These are phyloP conservation scores for Kondoa subrosea DNA, from an alignment of 768 basidiomycete species.

Conservation along the genomic window DNA sequence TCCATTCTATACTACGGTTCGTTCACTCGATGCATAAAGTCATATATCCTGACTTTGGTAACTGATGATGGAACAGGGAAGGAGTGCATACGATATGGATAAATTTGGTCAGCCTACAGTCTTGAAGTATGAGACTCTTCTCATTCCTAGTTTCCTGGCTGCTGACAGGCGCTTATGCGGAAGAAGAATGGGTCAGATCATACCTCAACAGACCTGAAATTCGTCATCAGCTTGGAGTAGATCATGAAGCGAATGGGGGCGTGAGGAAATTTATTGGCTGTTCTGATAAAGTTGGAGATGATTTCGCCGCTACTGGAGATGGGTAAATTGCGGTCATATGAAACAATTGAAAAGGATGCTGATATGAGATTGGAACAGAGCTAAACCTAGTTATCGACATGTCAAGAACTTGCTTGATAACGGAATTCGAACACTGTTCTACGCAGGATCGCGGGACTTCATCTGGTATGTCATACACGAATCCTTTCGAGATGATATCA, in stretches of 20 bases:
- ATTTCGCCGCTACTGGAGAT: conserved; percentile 22
- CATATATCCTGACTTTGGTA: not conserved
- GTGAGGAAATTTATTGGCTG: conserved; percentile 24
- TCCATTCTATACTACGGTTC: conserved; percentile 11
- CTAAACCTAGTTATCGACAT: conserved; percentile 18
- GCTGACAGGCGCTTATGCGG: conserved; percentile 23
- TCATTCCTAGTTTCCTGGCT: not conserved
- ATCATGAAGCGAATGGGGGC: conserved; percentile 18
- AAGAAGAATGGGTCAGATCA: conserved; percentile 20
- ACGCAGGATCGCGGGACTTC: conserved; percentile 22
- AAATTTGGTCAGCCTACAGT: conserved; percentile 11
- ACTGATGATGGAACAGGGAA: conserved; percentile 10
- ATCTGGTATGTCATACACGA: conserved; percentile 14
- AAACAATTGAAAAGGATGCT: not conserved
- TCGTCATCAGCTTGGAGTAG: conserved; percentile 22
- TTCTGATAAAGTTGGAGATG: conserved; percentile 19
- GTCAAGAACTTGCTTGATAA: conserved; percentile 22
- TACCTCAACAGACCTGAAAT: conserved; percentile 25
- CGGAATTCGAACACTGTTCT: conserved; percentile 20
- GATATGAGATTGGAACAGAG: not conserved
- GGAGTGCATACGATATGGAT: conserved; percentile 21
- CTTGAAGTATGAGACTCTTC: not conserved
- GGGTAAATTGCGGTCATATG: conserved; percentile 11
- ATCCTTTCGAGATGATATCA: not conserved
- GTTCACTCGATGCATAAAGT: not conserved